Evolutionary conservation across 768 basidiomycete genomes (phyloP), one percentile per base, ranked within the genome.

Genomic region (Tricholoma bakamatsutake): DNA sequence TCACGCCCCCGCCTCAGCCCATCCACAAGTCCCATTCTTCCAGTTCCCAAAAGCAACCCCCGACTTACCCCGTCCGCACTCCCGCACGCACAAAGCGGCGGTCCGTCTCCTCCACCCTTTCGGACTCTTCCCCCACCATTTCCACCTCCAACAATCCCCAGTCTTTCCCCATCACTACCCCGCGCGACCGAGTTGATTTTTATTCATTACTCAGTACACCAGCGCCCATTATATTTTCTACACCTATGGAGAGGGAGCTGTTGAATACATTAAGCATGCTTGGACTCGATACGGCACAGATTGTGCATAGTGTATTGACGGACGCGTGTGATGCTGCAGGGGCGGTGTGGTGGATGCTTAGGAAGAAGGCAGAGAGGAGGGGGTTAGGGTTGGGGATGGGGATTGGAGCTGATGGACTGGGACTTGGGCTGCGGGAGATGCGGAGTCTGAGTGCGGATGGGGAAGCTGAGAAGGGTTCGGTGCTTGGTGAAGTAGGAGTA

Each of bases 281-380:
- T 5, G 96, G 97, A 0, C 84, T 99, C 57, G 97, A 98, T 69
- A 91, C 89, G 0, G 92, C 90, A 13, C 96, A 99, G 71, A 87
- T 98, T 50, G 87, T 88, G n/a, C 95, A 98, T 67, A 92, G 89
- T 0, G 97, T 98, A 11, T 76, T 90, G 46, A 86, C 80, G 28
- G 84, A 98, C 69, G 96, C 96, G 0, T 99, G 96, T 64, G 96
- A 99, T 69, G 81, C 90, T 0, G 80, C 89, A 11, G 88, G 93
- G 8, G 92, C 95, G 1, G 71, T 92, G 7, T 99, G 95, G 95
- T 99, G 97, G 97, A 91, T 96, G 81, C 74, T 98, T 49, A 88
- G 85, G 68, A 82, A 85, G 67, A 94, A 85, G 63, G 81, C 84
- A 17, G 93, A 82, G 75, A 83, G 71, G 60, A 80, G 77, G 45